phyloP scores from a whole-genome alignment of 1,139 yeast genomes.

The Yamadazyma epiphylla region DNA sequence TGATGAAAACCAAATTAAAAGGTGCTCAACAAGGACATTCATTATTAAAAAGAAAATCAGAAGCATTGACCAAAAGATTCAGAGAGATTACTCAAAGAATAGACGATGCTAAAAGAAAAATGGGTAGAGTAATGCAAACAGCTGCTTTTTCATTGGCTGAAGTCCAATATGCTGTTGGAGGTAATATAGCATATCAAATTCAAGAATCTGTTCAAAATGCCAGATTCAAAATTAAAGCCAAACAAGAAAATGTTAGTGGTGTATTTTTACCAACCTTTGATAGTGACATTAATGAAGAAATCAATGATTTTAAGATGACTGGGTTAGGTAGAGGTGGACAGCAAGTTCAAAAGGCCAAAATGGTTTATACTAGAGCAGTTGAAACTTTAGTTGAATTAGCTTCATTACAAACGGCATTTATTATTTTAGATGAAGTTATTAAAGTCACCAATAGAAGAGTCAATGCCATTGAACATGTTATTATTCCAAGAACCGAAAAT shows the following conservation, averaged over 20 bases:
- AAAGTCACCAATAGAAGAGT: conserved; percentile 98
- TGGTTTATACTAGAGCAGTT: conserved; percentile 90
- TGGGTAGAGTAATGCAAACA: conserved; percentile 98
- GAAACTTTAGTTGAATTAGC: conserved; percentile 95
- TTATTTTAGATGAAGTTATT: conserved; percentile 93
- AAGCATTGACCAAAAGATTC: conserved; percentile 92
- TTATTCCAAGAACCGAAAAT: conserved; percentile 95
- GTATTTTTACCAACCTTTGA: conserved; percentile 92
- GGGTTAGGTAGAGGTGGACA: conserved; percentile 99
- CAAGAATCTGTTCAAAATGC: conserved; percentile 92
- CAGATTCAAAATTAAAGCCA: conserved; percentile 84
- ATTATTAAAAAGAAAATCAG: conserved; percentile 88
- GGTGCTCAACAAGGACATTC: conserved; percentile 98
- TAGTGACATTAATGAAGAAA: conserved; percentile 72
- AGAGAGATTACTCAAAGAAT: conserved; percentile 92
- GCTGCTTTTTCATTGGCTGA: conserved; percentile 98
- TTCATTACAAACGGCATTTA: conserved; percentile 91
- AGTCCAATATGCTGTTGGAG: conserved; percentile 96
- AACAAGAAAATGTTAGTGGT: conserved; percentile 95
- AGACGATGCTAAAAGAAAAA: conserved; percentile 92
- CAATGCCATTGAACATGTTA: conserved; percentile 97
- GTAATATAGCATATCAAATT: conserved; percentile 89
- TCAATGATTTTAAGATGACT: conserved; percentile 92
- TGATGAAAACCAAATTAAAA: conserved; percentile 92
- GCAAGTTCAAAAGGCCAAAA: conserved; percentile 92